These are phyloP conservation scores for Chrysoporthe cubensis DNA, from an alignment of 2,329 filamentous ascomycete species.

Conservation along the genomic window DNA sequence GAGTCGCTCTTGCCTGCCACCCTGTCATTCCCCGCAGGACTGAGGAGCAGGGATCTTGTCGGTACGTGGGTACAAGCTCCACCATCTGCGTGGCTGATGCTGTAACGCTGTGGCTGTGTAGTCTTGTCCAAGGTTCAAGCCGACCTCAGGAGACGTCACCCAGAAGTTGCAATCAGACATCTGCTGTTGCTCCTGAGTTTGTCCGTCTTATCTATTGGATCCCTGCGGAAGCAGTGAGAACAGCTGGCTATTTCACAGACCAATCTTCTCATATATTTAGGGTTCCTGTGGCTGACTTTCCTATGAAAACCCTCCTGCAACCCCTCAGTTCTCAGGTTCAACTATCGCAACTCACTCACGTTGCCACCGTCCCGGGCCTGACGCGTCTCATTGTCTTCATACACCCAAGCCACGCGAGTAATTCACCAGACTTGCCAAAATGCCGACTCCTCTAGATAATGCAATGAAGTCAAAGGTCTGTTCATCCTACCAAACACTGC, in stretches of 20 bases:
- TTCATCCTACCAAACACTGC: constrained; percentile 24
- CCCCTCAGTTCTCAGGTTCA: not conserved
- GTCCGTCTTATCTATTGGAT: constrained; percentile 11
- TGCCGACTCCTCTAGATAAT: constrained; percentile 72
- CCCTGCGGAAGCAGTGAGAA: not conserved
- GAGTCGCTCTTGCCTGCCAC: constrained; percentile 11
- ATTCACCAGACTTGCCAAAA: constrained; percentile 41
- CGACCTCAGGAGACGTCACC: constrained; percentile 23
- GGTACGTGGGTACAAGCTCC: constrained; percentile 4
- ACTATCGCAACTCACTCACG: not conserved
- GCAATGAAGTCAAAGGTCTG: constrained; percentile 71
- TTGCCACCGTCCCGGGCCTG: not conserved
- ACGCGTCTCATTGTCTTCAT: not conserved
- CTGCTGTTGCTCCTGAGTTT: constrained; percentile 6
- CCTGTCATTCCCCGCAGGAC: constrained; percentile 1
- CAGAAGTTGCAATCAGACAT: not conserved
- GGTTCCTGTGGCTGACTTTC: not conserved
- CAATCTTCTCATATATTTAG: not conserved
- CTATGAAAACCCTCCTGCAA: not conserved
- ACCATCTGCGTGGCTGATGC: constrained; percentile 2
- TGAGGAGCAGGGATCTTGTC: constrained; percentile 12
- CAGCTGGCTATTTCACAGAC: constrained; percentile 17
- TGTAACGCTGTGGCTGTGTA: constrained; percentile 17
- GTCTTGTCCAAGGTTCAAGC: not conserved
- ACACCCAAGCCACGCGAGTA: not conserved